Conservation (phyloP, 2,329 filamentous ascomycete genomes). For the Stemphylium vesicarium region DNA sequence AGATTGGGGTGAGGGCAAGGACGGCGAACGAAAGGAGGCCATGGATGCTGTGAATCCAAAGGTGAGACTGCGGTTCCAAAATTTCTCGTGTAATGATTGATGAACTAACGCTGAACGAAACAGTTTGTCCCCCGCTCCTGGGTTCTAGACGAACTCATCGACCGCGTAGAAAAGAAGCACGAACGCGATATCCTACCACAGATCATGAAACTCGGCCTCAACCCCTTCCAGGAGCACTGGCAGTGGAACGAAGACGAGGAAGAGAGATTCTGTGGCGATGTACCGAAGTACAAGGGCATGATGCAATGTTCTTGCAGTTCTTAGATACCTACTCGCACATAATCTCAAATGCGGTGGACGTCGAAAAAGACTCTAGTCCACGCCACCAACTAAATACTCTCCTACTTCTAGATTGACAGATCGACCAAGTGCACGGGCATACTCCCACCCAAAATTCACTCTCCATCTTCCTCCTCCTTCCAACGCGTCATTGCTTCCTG, state of each 20-base stretch:
- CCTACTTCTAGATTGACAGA: slow-evolving; percentile 79
- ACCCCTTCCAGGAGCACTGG: slow-evolving; percentile 86
- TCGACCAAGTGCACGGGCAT: slow-evolving; percentile 71
- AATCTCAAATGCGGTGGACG: not conserved
- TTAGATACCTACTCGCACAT: slow-evolving; percentile 10
- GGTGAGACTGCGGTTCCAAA: not conserved
- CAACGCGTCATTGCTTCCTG: slow-evolving; percentile 64
- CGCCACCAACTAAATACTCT: slow-evolving; percentile 61
- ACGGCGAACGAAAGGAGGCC: slow-evolving; percentile 59
- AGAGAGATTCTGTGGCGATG: slow-evolving; percentile 81
- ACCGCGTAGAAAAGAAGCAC: slow-evolving; percentile 80
- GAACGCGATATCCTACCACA: slow-evolving; percentile 79
- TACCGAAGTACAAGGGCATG: slow-evolving; percentile 76
- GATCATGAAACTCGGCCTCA: slow-evolving; percentile 80
- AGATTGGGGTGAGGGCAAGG: slow-evolving; percentile 71
- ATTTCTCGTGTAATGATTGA: not conserved
- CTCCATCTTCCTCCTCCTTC: slow-evolving; percentile 77
- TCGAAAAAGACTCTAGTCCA: slow-evolving; percentile 28
- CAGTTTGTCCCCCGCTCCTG: slow-evolving; percentile 85
- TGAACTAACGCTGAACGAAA: slow-evolving; percentile 1
- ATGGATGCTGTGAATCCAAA: slow-evolving; percentile 12
- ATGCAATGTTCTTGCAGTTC: slow-evolving; percentile 98
- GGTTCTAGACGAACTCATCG: slow-evolving; percentile 93
- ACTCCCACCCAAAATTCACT: slow-evolving; percentile 80
- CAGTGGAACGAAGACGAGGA: slow-evolving; percentile 73